Evolutionary conservation across 495 filamentous ascomycete species (phyloP), one percentile per base, ranked within the genome.

Genomic region (Corynascus novoguineensis): DNA sequence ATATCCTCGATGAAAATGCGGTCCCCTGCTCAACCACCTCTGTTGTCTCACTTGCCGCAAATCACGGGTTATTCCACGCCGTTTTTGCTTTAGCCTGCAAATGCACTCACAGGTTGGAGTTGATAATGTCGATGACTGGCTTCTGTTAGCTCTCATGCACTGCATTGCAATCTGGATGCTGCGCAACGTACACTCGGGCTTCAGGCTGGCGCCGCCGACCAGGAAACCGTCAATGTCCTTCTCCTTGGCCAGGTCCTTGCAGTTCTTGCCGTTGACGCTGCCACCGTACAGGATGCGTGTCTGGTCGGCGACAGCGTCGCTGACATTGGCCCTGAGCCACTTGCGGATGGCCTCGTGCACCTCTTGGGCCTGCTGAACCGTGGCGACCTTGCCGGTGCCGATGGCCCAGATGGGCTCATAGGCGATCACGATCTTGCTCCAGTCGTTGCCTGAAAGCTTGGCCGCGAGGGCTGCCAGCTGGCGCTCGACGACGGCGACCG

Each of bases 331-430:
- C 60, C 76, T 79, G 65, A 98, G 77, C 92, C 92, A 98, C 64
- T 85, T 74, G 62, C 93, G 88, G 73, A 98, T 95, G 58, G 86
- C 90, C 47, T 83, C 86, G 75, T 98, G 93, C 57, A 93, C 91
- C 73, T 97, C 90, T 78, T 96, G 91, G 55, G 91, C 90, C 77
- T 97, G 90, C 78, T 90, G 78, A 42, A 89, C 92, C 50, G 84
- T 91, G 64, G 93, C 93, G 57, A 97, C 93, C 79, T 96, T 97
- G 67, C 93, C 93, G 60, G 93, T 97, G 58, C 95, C 93, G 68
- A 97, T 97, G 64, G 92, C 95, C 92, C 93, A 98, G 78, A 98
- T 92, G 63, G 93, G 93, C 82, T 98, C 95, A 72, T 98, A 98
- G 64, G 93, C 95, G 65, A 98, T 82, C 71, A 97, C 92, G 63